These are phyloP conservation scores for Lipomyces anomalus DNA, from an alignment of 805 yeast genomes.

Conservation along the genomic window DNA sequence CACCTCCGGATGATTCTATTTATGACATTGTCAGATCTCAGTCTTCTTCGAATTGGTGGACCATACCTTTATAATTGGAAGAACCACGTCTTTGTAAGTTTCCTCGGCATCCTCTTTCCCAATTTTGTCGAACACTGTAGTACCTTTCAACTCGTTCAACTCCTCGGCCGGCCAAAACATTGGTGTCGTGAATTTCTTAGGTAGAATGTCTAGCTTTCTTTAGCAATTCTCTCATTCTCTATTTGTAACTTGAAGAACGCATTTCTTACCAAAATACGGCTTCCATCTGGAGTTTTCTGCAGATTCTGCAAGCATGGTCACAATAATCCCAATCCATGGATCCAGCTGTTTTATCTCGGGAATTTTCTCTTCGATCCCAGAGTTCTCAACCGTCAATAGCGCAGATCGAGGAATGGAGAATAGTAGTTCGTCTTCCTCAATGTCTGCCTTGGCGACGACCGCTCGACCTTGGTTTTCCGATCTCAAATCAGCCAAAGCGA, in stretches of 20 bases:
- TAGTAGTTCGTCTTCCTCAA: slow-evolving; percentile 55
- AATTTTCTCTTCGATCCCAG: slow-evolving; percentile 28
- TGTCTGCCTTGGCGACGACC: slow-evolving; percentile 56
- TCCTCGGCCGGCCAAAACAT: slow-evolving; percentile 77
- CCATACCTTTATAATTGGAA: slow-evolving; percentile 36
- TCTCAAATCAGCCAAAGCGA: slow-evolving; percentile 58
- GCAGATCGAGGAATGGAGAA: slow-evolving; percentile 62
- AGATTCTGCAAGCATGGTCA: slow-evolving; percentile 60
- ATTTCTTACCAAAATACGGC: slow-evolving; percentile 46
- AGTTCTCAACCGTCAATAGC: slow-evolving; percentile 54
- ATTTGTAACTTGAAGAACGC: neutral
- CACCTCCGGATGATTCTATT: slow-evolving; percentile 15
- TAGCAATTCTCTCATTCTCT: neutral
- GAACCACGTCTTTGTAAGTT: slow-evolving; percentile 47
- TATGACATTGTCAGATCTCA: neutral
- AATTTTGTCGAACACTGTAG: slow-evolving; percentile 60
- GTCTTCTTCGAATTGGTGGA: slow-evolving; percentile 11
- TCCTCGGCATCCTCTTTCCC: slow-evolving; percentile 64
- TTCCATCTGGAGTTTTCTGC: slow-evolving; percentile 55
- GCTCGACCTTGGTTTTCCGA: slow-evolving; percentile 67
- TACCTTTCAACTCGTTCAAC: slow-evolving; percentile 55
- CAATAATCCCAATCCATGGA: slow-evolving; percentile 75
- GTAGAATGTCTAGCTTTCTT: slow-evolving; percentile 49
- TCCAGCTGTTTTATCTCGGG: slow-evolving; percentile 33
- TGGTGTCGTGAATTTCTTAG: slow-evolving; percentile 55